These are phyloP conservation scores for Hymenoscyphus salicellus DNA, from an alignment of 2,329 filamentous ascomycete species.

Conservation along the genomic window DNA sequence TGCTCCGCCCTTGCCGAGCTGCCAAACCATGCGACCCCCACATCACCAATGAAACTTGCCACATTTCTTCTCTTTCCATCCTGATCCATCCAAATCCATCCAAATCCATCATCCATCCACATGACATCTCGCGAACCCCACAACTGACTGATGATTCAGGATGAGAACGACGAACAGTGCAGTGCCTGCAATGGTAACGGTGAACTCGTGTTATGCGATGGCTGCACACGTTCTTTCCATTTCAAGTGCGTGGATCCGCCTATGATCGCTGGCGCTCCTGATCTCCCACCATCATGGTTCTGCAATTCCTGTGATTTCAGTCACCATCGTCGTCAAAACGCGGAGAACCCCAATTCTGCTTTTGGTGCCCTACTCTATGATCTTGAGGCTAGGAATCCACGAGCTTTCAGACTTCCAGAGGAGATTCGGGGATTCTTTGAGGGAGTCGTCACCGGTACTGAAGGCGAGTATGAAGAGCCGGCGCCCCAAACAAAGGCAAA, in stretches of 20 bases:
- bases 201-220: slow-evolving; percentile 88
- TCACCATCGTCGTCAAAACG: slow-evolving; percentile 39
- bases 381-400: slow-evolving; percentile 67
- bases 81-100: slow-evolving; percentile 15
- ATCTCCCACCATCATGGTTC: slow-evolving; percentile 74
- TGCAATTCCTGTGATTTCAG: slow-evolving; percentile 68
- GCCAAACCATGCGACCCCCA: slow-evolving; percentile 29
- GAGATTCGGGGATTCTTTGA: slow-evolving; percentile 74
- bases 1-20: slow-evolving; percentile 34
- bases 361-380: slow-evolving; percentile 62
- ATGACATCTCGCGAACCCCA: background rate
- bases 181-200: slow-evolving; percentile 80
- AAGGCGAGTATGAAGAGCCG: slow-evolving; percentile 71
- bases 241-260: slow-evolving; percentile 84
- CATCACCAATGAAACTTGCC: slow-evolving; percentile 25
- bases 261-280: slow-evolving; percentile 48
- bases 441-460: slow-evolving; percentile 70
- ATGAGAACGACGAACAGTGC: slow-evolving; percentile 88
- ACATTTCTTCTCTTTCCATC: slow-evolving; percentile 22
- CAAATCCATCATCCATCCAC: slow-evolving; percentile 6
- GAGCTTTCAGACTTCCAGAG: slow-evolving; percentile 68
- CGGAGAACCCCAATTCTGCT: slow-evolving; percentile 47
- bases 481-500: slow-evolving; percentile 50
- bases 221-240: slow-evolving; percentile 86
- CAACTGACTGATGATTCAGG: slow-evolving; percentile 40